Evolutionary conservation across 1,139 yeast species (phyloP).

Genomic region (Protomyces arabidopsidicola): DNA sequence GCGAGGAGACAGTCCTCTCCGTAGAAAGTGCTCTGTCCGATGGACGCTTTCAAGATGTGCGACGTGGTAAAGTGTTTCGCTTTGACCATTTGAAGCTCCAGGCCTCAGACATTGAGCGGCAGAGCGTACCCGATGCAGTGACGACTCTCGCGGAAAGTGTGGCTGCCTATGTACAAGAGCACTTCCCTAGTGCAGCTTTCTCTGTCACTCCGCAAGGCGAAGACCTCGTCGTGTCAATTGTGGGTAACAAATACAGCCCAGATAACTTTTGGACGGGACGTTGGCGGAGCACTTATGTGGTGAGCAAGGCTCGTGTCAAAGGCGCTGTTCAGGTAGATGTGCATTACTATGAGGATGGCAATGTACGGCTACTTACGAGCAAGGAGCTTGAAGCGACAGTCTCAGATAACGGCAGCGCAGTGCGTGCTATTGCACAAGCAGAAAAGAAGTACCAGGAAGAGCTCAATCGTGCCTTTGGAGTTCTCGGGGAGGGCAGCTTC

Average conservation of each 20-base stretch:
- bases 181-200: conserved; percentile 46
- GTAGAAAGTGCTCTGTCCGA: conserved; percentile 48
- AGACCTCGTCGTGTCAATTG: conserved; percentile 50
- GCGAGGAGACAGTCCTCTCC: conserved; percentile 44
- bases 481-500: conserved; percentile 75
- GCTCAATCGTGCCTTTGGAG: conserved; percentile 56
- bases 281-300: conserved; percentile 61
- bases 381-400: conserved; percentile 35
- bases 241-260: conserved; percentile 70
- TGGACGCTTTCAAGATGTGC: conserved; percentile 47
- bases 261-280: conserved; percentile 81
- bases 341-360: conserved; percentile 94
- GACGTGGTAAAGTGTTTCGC: conserved; percentile 51
- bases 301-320: conserved; percentile 36
- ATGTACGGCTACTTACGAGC: conserved; percentile 65
- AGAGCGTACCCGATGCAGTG: not conserved
- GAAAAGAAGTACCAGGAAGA: conserved; percentile 64
- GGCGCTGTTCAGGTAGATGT: conserved; percentile 67
- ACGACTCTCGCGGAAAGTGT: conserved; percentile 27
- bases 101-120: conserved; percentile 16
- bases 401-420: too few species aligned
- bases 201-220: conserved; percentile 52
- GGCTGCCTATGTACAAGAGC: conserved; percentile 43
- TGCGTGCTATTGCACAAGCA: conserved; percentile 51
- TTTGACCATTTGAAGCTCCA: conserved; percentile 52